Evolutionary conservation across 2,329 filamentous ascomycete genomes (phyloP).

Genomic region (Cadophora gregata): DNA sequence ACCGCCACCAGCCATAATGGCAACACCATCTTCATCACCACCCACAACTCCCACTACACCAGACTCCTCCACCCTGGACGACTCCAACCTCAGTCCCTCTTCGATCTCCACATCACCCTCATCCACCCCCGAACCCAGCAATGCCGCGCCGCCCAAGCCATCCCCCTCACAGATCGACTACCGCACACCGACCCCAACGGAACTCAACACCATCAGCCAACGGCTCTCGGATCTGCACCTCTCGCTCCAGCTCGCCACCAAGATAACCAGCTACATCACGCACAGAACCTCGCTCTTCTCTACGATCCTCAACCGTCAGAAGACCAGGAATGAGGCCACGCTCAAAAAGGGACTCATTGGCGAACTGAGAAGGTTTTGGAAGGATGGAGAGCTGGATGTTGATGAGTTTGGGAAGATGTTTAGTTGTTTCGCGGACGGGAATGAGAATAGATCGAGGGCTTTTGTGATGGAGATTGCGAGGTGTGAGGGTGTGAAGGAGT

Average conservation of each 20-base stretch:
- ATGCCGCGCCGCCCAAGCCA: not conserved
- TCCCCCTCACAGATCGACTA: not conserved
- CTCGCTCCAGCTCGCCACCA: not conserved
- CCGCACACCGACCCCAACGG: not conserved
- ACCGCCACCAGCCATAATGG: not conserved
- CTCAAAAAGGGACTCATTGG: not conserved
- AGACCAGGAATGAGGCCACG: not conserved
- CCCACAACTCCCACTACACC: not conserved
- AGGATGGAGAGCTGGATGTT: not conserved
- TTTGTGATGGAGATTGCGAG: constrained; percentile 1
- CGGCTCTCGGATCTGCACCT: not conserved
- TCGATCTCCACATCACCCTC: not conserved
- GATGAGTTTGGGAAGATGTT: not conserved
- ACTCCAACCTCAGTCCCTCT: too few species aligned
- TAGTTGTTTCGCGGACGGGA: not conserved
- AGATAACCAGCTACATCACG: not conserved
- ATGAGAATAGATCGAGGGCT: not conserved
- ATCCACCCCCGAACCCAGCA: not conserved
- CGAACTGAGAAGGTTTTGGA: not conserved
- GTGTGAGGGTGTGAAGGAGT: constrained; percentile 1
- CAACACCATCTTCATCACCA: not conserved
- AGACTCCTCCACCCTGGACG: not conserved
- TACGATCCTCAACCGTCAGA: not conserved
- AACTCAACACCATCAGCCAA: not conserved
- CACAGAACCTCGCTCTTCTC: not conserved